A percentile compares a stretch with the other conserved stretches of the same genome.
These are phyloP conservation scores for Aspergillus ustus DNA, from an alignment of 2,329 filamentous ascomycete genomes.

Conservation along the genomic window DNA sequence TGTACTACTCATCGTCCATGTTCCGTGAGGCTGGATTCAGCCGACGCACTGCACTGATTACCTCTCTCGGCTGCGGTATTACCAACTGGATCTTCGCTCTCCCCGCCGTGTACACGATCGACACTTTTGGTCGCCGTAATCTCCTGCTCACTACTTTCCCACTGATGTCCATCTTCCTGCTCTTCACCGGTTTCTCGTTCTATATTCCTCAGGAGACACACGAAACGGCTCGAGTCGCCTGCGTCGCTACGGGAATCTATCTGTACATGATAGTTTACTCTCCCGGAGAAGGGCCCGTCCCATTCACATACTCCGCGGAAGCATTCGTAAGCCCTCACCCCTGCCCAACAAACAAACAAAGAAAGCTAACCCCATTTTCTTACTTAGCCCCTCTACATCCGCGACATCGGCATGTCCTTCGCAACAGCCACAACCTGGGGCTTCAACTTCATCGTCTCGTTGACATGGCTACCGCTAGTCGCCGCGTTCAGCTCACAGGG, in stretches of 20 bases:
- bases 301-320: constrained; percentile 71
- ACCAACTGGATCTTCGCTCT: constrained; percentile 70
- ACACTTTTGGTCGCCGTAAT: constrained; percentile 67
- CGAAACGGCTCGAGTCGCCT: constrained; percentile 40
- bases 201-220: constrained; percentile 46
- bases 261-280: constrained; percentile 52
- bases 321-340: constrained; percentile 52
- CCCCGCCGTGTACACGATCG: constrained; percentile 68
- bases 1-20: constrained; percentile 66
- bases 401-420: constrained; percentile 65
- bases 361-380: background rate
- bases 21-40: constrained; percentile 61
- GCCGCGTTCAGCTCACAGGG: constrained; percentile 55
- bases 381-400: constrained; percentile 59
- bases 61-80: constrained; percentile 67
- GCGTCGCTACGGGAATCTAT: constrained; percentile 50
- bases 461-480: constrained; percentile 58
- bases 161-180: constrained; percentile 54
- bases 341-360: too few relatives aligned
- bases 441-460: constrained; percentile 59
- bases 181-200: constrained; percentile 57
- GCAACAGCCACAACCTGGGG: constrained; percentile 67
- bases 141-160: constrained; percentile 67
- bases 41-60: constrained; percentile 58
- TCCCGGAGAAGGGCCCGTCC: constrained; percentile 67